These are phyloP conservation scores for Vitis cinerea DNA, from an alignment of 164 flowering plant species.

Conservation along the genomic window DNA sequence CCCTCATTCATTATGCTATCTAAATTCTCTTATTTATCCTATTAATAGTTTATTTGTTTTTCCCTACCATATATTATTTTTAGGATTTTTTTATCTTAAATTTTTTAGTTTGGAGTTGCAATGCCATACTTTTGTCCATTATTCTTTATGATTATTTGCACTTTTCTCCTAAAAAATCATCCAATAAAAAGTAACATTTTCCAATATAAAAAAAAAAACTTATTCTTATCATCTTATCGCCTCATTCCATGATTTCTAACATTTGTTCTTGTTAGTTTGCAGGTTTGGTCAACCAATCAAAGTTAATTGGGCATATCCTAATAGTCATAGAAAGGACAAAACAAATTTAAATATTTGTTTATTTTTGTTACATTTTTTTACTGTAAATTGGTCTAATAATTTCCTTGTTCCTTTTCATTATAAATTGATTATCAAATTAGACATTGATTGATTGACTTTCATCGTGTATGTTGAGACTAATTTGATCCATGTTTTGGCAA, in stretches of 20 bases:
- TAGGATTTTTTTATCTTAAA: too few species aligned
- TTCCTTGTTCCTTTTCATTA: neutral
- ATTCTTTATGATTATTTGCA: too few species aligned
- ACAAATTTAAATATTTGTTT: conserved; percentile 34
- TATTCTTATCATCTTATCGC: too few species aligned
- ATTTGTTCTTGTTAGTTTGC: conserved; percentile 8
- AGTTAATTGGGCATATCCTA: conserved; percentile 85
- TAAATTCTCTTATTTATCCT: too few species aligned
- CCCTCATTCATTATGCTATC: too few species aligned
- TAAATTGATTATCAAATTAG: neutral
- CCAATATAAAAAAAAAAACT: too few species aligned
- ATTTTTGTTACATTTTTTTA: neutral
- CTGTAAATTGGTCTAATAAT: neutral
- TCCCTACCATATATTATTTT: too few species aligned
- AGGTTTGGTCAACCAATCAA: conserved; percentile 87
- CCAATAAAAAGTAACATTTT: neutral
- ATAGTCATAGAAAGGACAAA: conserved; percentile 73
- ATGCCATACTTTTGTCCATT: too few species aligned
- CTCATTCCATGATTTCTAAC: too few species aligned
- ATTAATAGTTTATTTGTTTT: too few species aligned
- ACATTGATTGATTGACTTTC: neutral
- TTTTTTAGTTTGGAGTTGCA: too few species aligned
- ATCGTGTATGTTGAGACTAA: neutral
- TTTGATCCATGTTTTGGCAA: neutral
- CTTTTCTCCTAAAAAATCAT: neutral